phyloP scores from a whole-genome alignment of 192 early-diverging fungal species.

The Nowakowskiella sp. region DNA sequence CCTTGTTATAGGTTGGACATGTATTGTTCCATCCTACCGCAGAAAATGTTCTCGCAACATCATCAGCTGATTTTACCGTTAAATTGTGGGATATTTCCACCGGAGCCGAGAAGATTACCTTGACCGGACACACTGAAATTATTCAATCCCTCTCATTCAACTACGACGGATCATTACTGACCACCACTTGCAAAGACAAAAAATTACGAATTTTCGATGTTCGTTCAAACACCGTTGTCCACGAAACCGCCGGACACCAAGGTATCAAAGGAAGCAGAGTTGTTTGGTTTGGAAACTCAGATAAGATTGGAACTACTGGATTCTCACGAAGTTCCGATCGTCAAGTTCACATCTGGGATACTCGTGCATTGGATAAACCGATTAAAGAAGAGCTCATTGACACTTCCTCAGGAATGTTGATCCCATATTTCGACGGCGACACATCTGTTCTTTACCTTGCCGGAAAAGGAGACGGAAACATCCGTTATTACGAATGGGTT shows the following conservation, averaged over 20 bases:
- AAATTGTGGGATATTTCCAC: constrained; percentile 92
- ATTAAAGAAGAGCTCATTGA: constrained; percentile 74
- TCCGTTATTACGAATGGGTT: constrained; percentile 96
- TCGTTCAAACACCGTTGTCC: constrained; percentile 70
- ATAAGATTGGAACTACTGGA: constrained; percentile 83
- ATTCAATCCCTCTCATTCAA: constrained; percentile 91
- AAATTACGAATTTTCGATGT: constrained; percentile 91
- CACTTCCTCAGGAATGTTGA: constrained; percentile 85
- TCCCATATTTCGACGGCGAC: constrained; percentile 92
- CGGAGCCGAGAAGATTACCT: constrained; percentile 61
- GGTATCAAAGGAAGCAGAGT: constrained; percentile 96
- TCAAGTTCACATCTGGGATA: constrained; percentile 90
- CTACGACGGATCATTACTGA: constrained; percentile 74
- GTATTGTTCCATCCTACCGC: constrained; percentile 95
- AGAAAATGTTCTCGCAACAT: constrained; percentile 82
- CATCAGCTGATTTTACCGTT: constrained; percentile 69
- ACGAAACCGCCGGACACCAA: constrained; percentile 66
- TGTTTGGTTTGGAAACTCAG: constrained; percentile 74
- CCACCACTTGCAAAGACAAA: constrained; percentile 94
- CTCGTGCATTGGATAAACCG: constrained; percentile 57
- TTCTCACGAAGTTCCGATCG: constrained; percentile 90
- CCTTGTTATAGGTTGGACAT: constrained; percentile 81
- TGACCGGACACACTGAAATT: constrained; percentile 80
- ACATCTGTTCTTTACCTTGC: constrained; percentile 88
- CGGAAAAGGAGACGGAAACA: constrained; percentile 98